These are phyloP conservation scores for Pichia sp. DNA, from an alignment of 1,139 yeast genomes.

Conservation along the genomic window DNA sequence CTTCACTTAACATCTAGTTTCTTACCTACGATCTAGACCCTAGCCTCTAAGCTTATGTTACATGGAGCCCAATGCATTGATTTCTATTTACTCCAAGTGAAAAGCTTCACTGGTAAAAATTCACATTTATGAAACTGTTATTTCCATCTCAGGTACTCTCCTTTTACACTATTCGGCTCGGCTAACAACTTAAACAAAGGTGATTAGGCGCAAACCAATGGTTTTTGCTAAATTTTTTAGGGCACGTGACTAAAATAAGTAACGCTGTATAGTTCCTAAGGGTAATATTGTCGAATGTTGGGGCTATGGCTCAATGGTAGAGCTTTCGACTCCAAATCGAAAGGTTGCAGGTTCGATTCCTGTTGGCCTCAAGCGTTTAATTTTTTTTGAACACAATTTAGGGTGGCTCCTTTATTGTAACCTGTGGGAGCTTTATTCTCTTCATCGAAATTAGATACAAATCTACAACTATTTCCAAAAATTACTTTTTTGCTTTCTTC, in stretches of 20 bases:
- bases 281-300: slow-evolving; percentile 22
- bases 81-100: no score
- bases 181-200: background rate
- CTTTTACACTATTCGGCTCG: no score
- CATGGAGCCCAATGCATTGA: no score
- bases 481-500: slow-evolving; percentile 7
- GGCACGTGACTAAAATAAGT: no score
- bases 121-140: no score
- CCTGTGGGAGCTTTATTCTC: background rate
- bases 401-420: slow-evolving; percentile 13
- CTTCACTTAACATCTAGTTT: no score
- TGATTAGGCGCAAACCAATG: background rate
- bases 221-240: background rate
- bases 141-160: no score
- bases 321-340: slow-evolving; percentile 78
- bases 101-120: no score
- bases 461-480: background rate
- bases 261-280: background rate
- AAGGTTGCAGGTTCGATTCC: slow-evolving; percentile 45
- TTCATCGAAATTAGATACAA: no score
- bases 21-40: no score
- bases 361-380: slow-evolving; percentile 32
- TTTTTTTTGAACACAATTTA: slow-evolving; percentile 5
- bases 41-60: no score
- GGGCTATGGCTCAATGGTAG: slow-evolving; percentile 94